Base-by-base conservation (phyloP, 1,139 yeast genomes). In the Sugiyamaella grinbergsii region DNA sequence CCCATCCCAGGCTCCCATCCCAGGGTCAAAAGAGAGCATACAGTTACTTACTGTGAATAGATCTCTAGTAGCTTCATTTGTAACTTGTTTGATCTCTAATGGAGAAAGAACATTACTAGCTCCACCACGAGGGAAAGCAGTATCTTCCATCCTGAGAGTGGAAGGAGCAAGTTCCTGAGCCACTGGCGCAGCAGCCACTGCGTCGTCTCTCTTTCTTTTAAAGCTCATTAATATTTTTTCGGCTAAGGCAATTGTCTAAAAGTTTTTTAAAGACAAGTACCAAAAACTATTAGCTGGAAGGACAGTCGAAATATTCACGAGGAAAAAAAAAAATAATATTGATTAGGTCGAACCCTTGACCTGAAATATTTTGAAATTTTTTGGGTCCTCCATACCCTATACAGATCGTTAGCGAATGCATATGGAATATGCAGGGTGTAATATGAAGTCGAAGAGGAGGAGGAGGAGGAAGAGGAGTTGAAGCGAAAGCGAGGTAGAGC, bases 111-210 rank as follows among this genome's bases (percentile, higher is more conserved):
- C 88, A 20, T 91, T 79, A 8, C 86, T 81, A 19, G 69, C 67
- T 4, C 73, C 74, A 62, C 98, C 98, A 80, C 99, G 84, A 46
- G 98, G 98, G 66, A 93, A 93, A 16, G 95, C 80, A 49, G 82
- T 78, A 57, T 69, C 72, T 32, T 66, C 67, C 24, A 52, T 49
- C 36, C 43, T 48, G 38, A 66, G 51, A n/a, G 57, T 29, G 18
- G 47, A 33, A 15, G 57, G 29, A 18, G 49, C 38, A 13, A n/a
- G 32, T 28, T 28, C 16, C 8, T 33, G 31, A 2, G 36, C 37
- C 5, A 29, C 32, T 11, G 51, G 47, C 20, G 37, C 47, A 19
- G 26, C 39, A 23, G 13, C 52, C 24, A 43, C 48, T 19, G 15
- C 38, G 22, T 8, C 53, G 10, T 54, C 53, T 51, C 60, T 54